Conservation (phyloP, 768 basidiomycete genomes). For the Termitomyces sp. region DNA sequence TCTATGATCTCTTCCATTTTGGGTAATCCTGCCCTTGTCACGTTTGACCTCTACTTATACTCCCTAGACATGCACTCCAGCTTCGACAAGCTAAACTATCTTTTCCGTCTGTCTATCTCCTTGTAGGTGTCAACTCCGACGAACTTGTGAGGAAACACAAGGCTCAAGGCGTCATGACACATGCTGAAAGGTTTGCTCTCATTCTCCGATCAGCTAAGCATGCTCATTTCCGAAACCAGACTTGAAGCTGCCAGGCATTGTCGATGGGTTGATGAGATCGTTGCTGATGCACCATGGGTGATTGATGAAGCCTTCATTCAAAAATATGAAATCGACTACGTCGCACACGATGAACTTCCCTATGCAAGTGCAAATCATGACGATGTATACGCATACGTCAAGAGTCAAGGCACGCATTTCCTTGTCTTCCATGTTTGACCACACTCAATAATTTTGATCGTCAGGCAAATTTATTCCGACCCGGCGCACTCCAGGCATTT, state of each 20-base stretch:
- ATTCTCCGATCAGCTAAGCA: neutral
- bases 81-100: conserved; percentile 94
- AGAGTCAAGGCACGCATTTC: conserved; percentile 55
- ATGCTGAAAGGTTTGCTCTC: conserved; percentile 47
- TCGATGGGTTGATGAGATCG: conserved; percentile 93
- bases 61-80: conserved; percentile 84
- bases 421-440: neutral
- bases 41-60: neutral
- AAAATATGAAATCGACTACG: conserved; percentile 89
- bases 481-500: conserved; percentile 88
- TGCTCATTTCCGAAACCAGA: conserved; percentile 24
- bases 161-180: conserved; percentile 80
- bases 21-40: conserved; percentile 47
- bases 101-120: conserved; percentile 84
- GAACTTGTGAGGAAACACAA: conserved; percentile 78
- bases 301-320: conserved; percentile 78
- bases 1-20: conserved; percentile 97
- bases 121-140: conserved; percentile 93
- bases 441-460: neutral
- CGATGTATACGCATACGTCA: conserved; percentile 83
- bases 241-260: conserved; percentile 93
- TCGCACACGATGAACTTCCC: conserved; percentile 93
- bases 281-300: conserved; percentile 89
- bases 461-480: conserved; percentile 94
- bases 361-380: conserved; percentile 75